Evolutionary conservation across 140 eudicot species (phyloP), one percentile per base, ranked within the genome.

Genomic region (Stevia rebaudiana): DNA sequence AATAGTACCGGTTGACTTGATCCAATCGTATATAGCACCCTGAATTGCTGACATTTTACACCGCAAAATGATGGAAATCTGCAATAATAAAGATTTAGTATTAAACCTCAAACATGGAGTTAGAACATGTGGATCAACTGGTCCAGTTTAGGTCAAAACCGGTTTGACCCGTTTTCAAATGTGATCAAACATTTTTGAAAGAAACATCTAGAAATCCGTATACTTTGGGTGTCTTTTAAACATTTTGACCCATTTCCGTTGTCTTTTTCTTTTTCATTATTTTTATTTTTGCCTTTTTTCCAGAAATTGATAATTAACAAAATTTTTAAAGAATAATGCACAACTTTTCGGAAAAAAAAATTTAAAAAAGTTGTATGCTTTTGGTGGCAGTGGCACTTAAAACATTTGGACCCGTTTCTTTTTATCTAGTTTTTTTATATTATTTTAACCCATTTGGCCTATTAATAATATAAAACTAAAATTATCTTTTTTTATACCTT

Each of bases 1-100:
- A 68, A 92, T 79, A 24, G 99, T 88, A 21, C 95, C 95, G 6
- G 99, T 92, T 5, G 94, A 39, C 68, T 92, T 92, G 61, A 92
- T 82, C 99, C 99, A 92, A 66, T 92, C 99, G 53, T 92, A 92
- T 28, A 92, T 59, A 12, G 90, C 84, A 22, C 96, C 75, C 74
- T 92, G 99, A 21, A 92, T 70, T 8, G 90, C 95, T 21, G 99
- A 92, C 99, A 92, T 92, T 80, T 82, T 81, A 68, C 99, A 92
- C 63, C 83, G 78, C 51, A 92, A 61, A 47, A 85, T 87, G 73
- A 92, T 71, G 18, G 99, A 88, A 50, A 92, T 91, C 99, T 92
- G 86, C 79, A 76, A 70, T 11, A 39, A 30, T 33, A 0, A 54
- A 13, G 55, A 60, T 39, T n/a, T n/a, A 12, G 42, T 41, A 51